Evolutionary conservation across 2,329 filamentous ascomycete genomes (phyloP).

Genomic region (Neophaeococcomyces aloes): DNA sequence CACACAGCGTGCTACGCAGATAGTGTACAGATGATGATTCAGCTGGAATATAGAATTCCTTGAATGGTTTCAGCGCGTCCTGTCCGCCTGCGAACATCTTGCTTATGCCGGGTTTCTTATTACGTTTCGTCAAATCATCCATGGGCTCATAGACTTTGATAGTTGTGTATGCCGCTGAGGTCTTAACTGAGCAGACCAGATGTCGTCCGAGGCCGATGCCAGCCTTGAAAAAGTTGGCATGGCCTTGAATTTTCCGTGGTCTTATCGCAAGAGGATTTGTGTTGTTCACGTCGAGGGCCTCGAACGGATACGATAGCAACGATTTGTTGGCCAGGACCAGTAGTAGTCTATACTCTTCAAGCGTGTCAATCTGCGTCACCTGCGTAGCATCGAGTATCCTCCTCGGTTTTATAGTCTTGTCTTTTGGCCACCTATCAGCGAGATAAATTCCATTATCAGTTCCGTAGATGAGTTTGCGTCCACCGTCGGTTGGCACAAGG

Average conservation of each 20-base stretch:
- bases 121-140: constrained; percentile 83
- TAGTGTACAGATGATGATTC: constrained; percentile 99
- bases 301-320: constrained; percentile 75
- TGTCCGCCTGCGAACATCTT: constrained; percentile 93
- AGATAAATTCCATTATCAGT: constrained; percentile 91
- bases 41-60: constrained; percentile 97
- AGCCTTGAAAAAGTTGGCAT: constrained; percentile 97
- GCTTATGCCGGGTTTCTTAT: constrained; percentile 88
- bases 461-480: constrained; percentile 84
- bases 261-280: constrained; percentile 66
- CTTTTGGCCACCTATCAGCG: constrained; percentile 80
- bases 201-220: constrained; percentile 91
- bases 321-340: constrained; percentile 90
- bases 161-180: constrained; percentile 80
- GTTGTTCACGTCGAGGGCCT: constrained; percentile 73
- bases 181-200: constrained; percentile 93
- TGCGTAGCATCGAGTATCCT: constrained; percentile 75
- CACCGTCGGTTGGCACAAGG: constrained; percentile 91
- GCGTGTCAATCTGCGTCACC: constrained; percentile 89
- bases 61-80: constrained; percentile 91
- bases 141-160: constrained; percentile 99
- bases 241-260: constrained; percentile 90
- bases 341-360: constrained; percentile 88
- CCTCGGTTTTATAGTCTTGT: constrained; percentile 60
- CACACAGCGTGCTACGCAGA: constrained; percentile 89